These are phyloP conservation scores for Phaffia tasmanica DNA, from an alignment of 768 basidiomycete genomes.

Conservation along the genomic window DNA sequence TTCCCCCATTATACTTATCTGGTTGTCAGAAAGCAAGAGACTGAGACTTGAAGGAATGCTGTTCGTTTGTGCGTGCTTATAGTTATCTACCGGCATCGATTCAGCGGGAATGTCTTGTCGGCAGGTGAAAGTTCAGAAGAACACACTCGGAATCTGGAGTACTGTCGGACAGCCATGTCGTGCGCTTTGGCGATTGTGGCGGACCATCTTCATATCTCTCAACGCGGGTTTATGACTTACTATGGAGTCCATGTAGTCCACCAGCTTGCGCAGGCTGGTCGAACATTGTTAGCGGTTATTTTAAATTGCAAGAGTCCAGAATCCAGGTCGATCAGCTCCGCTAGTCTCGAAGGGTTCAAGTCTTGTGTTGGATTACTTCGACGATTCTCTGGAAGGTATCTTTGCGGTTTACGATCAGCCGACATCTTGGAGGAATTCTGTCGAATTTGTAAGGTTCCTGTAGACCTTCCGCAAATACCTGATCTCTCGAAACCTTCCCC, in stretches of 20 bases:
- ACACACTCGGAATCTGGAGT: constrained; percentile 41
- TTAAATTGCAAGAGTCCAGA: constrained; percentile 75
- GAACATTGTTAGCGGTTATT: constrained; percentile 75
- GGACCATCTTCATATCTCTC: constrained; percentile 63
- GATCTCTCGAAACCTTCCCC: constrained; percentile 44
- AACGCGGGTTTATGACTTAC: constrained; percentile 83
- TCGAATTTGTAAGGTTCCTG: constrained; percentile 74
- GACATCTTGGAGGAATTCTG: constrained; percentile 95
- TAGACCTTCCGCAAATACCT: constrained; percentile 50
- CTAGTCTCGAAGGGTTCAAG: constrained; percentile 70
- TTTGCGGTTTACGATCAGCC: constrained; percentile 71
- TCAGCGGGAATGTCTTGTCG: constrained; percentile 37
- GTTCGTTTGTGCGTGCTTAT: background rate
- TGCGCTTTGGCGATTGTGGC: constrained; percentile 72
- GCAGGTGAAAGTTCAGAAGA: constrained; percentile 49
- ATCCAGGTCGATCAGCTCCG: constrained; percentile 62
- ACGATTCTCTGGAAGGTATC: constrained; percentile 80
- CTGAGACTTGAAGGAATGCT: background rate
- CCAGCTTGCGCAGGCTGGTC: constrained; percentile 84
- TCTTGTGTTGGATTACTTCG: constrained; percentile 79
- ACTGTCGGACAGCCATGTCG: constrained; percentile 52
- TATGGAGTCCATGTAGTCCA: constrained; percentile 94
- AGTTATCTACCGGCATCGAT: constrained; percentile 77
- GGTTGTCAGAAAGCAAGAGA: background rate
- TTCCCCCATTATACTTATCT: background rate